Evolutionary conservation across 345 rosid genomes (phyloP).

Genomic region (Gossypium australe): DNA sequence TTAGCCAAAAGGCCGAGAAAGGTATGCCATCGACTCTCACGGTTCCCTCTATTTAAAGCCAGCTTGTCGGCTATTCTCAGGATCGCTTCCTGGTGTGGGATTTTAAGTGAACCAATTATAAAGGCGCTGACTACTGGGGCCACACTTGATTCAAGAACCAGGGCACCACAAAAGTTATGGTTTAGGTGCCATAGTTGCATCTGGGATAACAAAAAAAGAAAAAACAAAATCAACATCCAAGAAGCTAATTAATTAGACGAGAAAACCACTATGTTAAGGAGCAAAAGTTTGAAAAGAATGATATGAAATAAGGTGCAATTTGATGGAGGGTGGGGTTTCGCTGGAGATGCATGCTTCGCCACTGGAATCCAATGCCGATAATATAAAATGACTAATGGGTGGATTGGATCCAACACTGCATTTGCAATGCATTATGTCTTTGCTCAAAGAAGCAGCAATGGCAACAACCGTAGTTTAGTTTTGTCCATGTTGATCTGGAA

Average conservation of each 20-base stretch:
- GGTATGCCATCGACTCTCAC: constrained; percentile 7
- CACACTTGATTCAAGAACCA: too few relatives aligned
- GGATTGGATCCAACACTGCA: not conserved
- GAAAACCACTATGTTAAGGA: too few relatives aligned
- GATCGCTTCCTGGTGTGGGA: too few relatives aligned
- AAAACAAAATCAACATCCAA: not conserved
- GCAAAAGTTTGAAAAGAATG: too few relatives aligned
- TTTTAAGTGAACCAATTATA: too few relatives aligned
- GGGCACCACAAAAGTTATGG: not conserved
- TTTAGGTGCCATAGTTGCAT: not conserved
- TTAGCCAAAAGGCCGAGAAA: constrained; percentile 61
- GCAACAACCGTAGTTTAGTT: not conserved
- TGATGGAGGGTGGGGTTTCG: not conserved
- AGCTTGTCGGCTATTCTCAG: not conserved
- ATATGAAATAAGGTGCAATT: not conserved
- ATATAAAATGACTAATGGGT: not conserved
- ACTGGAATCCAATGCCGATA: not conserved
- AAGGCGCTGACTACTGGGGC: too few relatives aligned
- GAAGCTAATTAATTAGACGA: not conserved
- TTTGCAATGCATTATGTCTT: not conserved
- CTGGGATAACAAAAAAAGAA: not conserved
- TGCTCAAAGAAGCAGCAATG: not conserved
- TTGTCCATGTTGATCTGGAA: not conserved
- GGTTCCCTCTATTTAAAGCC: not conserved
- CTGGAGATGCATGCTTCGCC: not conserved